These are phyloP conservation scores for Diaporthe aspalathi DNA, from an alignment of 2,329 filamentous ascomycete species.

Conservation along the genomic window DNA sequence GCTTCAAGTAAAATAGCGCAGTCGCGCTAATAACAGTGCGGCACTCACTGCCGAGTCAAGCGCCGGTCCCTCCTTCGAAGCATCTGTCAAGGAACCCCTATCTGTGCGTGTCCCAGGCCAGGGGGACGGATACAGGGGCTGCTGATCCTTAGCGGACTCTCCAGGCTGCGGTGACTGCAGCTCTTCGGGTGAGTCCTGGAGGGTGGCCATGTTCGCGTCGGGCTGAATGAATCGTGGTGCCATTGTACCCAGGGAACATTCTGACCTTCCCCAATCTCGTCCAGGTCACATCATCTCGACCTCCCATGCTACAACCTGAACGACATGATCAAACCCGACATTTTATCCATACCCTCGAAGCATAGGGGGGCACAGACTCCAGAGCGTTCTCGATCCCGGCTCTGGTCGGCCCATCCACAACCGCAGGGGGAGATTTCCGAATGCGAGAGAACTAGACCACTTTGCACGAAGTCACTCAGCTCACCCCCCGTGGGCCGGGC, in stretches of 20 bases:
- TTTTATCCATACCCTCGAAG: too few species aligned
- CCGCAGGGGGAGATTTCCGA: too few species aligned
- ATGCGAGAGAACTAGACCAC: not conserved
- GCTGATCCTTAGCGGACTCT: not conserved
- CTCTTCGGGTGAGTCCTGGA: not conserved
- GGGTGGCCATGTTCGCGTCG: not conserved
- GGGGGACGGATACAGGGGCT: not conserved
- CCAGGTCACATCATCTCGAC: too few species aligned
- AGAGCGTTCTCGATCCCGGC: not conserved
- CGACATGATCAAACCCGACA: too few species aligned
- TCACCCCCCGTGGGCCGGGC: not conserved
- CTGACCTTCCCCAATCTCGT: not conserved
- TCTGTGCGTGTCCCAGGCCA: not conserved
- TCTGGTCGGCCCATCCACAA: not conserved
- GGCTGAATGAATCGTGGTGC: too few species aligned
- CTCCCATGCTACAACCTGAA: too few species aligned
- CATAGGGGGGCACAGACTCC: not conserved
- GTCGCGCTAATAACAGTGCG: slow-evolving; percentile 7
- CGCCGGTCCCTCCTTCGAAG: not conserved
- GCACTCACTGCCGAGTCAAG: slow-evolving; percentile 9
- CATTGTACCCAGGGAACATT: not conserved
- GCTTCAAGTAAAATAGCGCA: slow-evolving; percentile 17
- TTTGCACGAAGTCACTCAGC: not conserved
- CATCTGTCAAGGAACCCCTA: slow-evolving; percentile 8
- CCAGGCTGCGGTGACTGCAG: not conserved